Evolutionary conservation across 2,329 filamentous ascomycete genomes (phyloP).

Genomic region (Penicillium palitans): DNA sequence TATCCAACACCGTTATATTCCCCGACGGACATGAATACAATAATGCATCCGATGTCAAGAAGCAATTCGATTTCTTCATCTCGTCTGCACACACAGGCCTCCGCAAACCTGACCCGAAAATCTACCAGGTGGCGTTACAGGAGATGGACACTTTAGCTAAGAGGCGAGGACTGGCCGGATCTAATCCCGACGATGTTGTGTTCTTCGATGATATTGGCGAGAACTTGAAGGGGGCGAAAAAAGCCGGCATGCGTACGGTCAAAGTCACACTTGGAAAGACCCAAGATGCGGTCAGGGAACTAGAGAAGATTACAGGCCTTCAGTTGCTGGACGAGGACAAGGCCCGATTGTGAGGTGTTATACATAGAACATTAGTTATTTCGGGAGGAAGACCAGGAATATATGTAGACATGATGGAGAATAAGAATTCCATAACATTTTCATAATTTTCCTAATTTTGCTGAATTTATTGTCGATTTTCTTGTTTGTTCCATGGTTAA

Average conservation of each 20-base stretch:
- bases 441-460: conserved; percentile 3
- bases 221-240: conserved; percentile 79
- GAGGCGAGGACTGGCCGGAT: conserved; percentile 54
- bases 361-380: background rate
- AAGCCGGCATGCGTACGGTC: conserved; percentile 74
- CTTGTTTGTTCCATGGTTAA: background rate
- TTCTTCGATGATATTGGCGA: conserved; percentile 95
- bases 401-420: background rate
- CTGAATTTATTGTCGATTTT: background rate
- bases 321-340: conserved; percentile 42
- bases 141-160: conserved; percentile 65
- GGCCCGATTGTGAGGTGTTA: conserved; percentile 34
- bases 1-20: conserved; percentile 89
- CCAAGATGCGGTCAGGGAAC: conserved; percentile 75
- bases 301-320: conserved; percentile 75
- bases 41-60: conserved; percentile 60
- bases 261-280: conserved; percentile 79
- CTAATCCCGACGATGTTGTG: conserved; percentile 68
- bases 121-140: conserved; percentile 73
- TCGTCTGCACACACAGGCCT: conserved; percentile 83
- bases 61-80: conserved; percentile 82
- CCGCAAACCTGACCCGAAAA: conserved; percentile 79
- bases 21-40: conserved; percentile 71
- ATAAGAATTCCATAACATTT: conserved; percentile 1
- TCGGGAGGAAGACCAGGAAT: background rate